A percentile compares a stretch with the other conserved stretches of the same genome.
These are phyloP conservation scores for Alternaria atra DNA, from an alignment of 2,329 filamentous ascomycete species.

Conservation along the genomic window DNA sequence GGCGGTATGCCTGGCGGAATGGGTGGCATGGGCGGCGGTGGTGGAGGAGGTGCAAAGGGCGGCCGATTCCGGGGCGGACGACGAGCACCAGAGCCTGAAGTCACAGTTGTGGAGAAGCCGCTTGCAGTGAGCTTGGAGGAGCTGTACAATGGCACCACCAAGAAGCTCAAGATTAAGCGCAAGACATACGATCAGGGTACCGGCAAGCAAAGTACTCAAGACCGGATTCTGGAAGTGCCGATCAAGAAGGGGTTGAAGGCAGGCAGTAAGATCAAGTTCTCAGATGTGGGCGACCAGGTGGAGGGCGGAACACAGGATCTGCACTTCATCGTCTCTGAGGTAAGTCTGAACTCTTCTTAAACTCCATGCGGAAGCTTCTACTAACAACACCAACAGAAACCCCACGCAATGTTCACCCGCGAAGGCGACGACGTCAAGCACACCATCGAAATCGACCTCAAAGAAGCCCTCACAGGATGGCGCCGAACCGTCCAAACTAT, in stretches of 20 bases:
- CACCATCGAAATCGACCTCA: conserved; percentile 82
- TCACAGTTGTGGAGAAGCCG: conserved; percentile 87
- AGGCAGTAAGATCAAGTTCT: conserved; percentile 98
- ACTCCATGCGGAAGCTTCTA: not conserved
- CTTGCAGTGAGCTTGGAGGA: conserved; percentile 87
- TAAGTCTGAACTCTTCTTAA: conserved; percentile 58
- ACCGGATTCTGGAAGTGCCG: conserved; percentile 90
- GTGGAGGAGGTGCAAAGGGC: conserved; percentile 53
- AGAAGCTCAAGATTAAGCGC: conserved; percentile 98
- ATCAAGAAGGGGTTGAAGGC: conserved; percentile 97
- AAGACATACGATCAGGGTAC: conserved; percentile 86
- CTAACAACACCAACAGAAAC: conserved; percentile 69
- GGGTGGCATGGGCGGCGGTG: conserved; percentile 59
- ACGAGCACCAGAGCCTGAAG: conserved; percentile 74
- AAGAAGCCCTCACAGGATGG: conserved; percentile 96
- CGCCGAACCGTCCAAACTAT: conserved; percentile 90
- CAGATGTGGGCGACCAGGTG: conserved; percentile 96
- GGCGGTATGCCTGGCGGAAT: conserved; percentile 45
- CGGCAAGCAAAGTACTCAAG: conserved; percentile 85
- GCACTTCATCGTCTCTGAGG: conserved; percentile 94
- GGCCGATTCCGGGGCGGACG: conserved; percentile 51
- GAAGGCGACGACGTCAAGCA: conserved; percentile 88
- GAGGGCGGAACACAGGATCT: conserved; percentile 95
- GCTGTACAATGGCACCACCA: conserved; percentile 83
- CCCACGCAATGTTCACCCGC: conserved; percentile 82